phyloP scores from a whole-genome alignment of 352 stramenopile species.

The Saprolegnia parasitica region DNA sequence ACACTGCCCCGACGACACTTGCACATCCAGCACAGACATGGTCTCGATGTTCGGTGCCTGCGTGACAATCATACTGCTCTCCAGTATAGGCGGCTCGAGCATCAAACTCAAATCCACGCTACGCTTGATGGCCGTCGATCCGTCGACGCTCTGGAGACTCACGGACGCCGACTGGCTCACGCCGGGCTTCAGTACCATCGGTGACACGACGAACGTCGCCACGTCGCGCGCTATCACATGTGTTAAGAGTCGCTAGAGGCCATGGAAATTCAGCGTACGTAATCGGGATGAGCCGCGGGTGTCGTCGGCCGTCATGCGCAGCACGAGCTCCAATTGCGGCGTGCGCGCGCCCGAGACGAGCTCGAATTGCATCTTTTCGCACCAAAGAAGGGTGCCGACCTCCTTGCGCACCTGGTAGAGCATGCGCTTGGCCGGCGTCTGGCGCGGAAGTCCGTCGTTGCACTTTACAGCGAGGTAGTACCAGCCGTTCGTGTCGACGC shows the following conservation, averaged over 20 bases:
- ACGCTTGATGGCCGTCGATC: background rate
- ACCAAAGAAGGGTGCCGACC: conserved; percentile 25
- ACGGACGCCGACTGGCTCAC: background rate
- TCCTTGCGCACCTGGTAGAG: conserved; percentile 28
- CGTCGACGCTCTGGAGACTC: conserved; percentile 8
- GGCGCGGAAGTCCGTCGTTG: background rate
- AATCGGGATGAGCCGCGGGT: background rate
- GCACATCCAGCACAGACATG: conserved; percentile 2
- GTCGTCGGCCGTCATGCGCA: conserved; percentile 1
- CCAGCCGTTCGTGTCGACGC: conserved; percentile 3
- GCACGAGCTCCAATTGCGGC: background rate
- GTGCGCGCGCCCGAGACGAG: background rate
- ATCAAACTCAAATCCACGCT: conserved; percentile 5
- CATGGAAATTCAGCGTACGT: background rate
- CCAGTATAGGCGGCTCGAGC: background rate
- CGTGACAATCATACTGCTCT: conserved; percentile 14
- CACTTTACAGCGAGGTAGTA: conserved; percentile 6
- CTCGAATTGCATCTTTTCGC: conserved; percentile 25
- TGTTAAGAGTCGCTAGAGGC: too few relatives aligned
- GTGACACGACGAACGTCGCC: too few relatives aligned
- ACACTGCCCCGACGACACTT: conserved; percentile 17
- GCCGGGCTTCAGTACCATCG: too few relatives aligned
- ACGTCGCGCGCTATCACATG: too few relatives aligned
- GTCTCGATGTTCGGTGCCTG: background rate
- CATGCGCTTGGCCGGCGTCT: conserved; percentile 11